Percentiles rank a stretch among this genome's conserved stretches.
Evolutionary conservation across 2,329 filamentous ascomycete species (phyloP).

Genomic region (Scopulariopsis brevicaulis): DNA sequence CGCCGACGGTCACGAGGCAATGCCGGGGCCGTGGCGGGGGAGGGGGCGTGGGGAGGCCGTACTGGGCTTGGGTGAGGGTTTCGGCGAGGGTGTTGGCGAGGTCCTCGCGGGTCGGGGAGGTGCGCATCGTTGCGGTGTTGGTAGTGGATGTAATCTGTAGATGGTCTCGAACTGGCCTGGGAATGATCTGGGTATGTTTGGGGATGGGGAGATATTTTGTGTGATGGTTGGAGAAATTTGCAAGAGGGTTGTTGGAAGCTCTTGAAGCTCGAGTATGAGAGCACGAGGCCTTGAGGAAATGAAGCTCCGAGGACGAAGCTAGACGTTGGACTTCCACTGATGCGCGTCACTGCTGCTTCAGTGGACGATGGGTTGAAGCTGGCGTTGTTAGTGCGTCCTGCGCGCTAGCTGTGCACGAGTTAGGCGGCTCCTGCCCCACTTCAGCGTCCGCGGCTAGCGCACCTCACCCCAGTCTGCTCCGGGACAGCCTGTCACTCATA

Average conservation of each 20-base stretch:
- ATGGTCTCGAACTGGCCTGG: no score
- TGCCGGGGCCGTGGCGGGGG: conserved; percentile 14
- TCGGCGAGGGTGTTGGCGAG: background rate
- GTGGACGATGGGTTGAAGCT: background rate
- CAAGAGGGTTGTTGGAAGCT: no score
- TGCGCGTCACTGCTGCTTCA: background rate
- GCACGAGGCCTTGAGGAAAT: no score
- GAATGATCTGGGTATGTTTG: no score
- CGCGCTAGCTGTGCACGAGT: background rate
- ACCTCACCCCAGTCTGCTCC: background rate
- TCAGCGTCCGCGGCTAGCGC: background rate
- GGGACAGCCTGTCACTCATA: background rate
- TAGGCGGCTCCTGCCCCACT: background rate
- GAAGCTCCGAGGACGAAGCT: no score
- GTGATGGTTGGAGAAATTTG: no score
- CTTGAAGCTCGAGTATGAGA: no score
- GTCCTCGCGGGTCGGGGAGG: background rate
- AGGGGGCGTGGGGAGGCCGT: conserved; percentile 7
- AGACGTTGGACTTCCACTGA: background rate
- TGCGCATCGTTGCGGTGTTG: background rate
- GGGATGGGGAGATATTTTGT: no score
- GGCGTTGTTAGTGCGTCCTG: background rate
- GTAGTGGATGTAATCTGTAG: background rate
- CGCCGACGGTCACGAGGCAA: conserved; percentile 86
- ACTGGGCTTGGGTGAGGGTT: background rate